These are phyloP conservation scores for Vicia faba DNA, from an alignment of 306 rosid species.

Conservation along the genomic window DNA sequence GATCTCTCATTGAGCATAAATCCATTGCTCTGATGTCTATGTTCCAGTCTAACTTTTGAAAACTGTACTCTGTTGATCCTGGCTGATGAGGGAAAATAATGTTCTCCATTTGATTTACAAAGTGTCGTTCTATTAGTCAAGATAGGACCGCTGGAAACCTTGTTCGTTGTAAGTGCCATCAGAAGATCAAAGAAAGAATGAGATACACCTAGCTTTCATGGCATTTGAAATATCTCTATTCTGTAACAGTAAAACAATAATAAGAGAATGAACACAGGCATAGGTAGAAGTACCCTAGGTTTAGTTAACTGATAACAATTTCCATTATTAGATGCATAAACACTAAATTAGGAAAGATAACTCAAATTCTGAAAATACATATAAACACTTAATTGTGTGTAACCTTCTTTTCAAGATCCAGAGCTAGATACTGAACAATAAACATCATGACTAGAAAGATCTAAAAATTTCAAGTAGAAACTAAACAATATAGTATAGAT, in stretches of 20 bases:
- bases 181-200: conserved; percentile 42
- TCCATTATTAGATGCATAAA: not conserved
- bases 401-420: not conserved
- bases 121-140: conserved; percentile 50
- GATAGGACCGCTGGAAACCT: conserved; percentile 61
- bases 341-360: not conserved
- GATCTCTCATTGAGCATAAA: conserved; percentile 39
- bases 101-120: conserved; percentile 50
- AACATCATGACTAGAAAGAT: not conserved
- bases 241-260: conserved; percentile 42
- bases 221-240: conserved; percentile 43
- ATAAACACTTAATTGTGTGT: not conserved
- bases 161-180: conserved; percentile 74
- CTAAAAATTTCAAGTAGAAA: conserved; percentile 23
- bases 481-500: conserved; percentile 14
- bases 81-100: conserved; percentile 47
- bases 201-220: conserved; percentile 39
- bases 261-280: conserved; percentile 35
- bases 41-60: conserved; percentile 48
- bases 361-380: conserved; percentile 13
- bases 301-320: too few species aligned
- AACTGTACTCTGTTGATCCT: conserved; percentile 49
- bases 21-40: conserved; percentile 46
- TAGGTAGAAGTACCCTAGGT: too few species aligned
- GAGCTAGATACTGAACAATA: conserved; percentile 16